These are phyloP conservation scores for Mycena amicta DNA, from an alignment of 768 basidiomycete species.

Conservation along the genomic window DNA sequence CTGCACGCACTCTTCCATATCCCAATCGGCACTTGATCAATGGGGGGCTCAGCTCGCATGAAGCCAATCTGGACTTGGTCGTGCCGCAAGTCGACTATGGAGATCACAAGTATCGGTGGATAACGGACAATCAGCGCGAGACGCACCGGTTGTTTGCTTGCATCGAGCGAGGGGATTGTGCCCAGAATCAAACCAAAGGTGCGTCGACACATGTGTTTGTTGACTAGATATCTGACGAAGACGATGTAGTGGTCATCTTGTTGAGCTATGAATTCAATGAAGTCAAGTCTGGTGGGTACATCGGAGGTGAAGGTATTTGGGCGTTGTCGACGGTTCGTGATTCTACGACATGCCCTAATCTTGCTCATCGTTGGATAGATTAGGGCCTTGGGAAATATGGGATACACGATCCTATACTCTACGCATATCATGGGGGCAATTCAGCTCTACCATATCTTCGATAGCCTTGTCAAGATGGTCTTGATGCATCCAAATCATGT, in stretches of 20 bases:
- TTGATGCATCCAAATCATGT: slow-evolving; percentile 3
- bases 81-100: background rate
- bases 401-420: slow-evolving; percentile 19
- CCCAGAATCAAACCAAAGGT: slow-evolving; percentile 33
- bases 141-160: slow-evolving; percentile 19
- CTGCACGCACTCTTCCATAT: too few relatives aligned
- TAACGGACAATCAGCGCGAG: background rate
- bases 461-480: slow-evolving; percentile 33
- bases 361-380: too few relatives aligned
- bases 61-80: background rate
- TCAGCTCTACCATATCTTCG: slow-evolving; percentile 34
- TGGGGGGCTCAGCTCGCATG: background rate
- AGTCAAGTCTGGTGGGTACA: slow-evolving; percentile 23
- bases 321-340: slow-evolving; percentile 29
- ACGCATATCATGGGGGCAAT: slow-evolving; percentile 25
- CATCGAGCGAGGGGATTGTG: slow-evolving; percentile 30
- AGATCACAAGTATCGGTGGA: background rate
- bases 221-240: background rate
- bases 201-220: background rate
- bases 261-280: slow-evolving; percentile 30
- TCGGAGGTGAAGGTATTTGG: slow-evolving; percentile 37
- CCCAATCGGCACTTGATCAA: background rate
- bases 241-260: slow-evolving; percentile 30
- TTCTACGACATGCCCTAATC: too few relatives aligned
- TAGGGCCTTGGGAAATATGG: slow-evolving; percentile 29